A percentile compares a stretch with the other conserved stretches of the same genome.
Evolutionary conservation across 352 stramenopile genomes (phyloP).

Genomic region (Pythium plurisporium): DNA sequence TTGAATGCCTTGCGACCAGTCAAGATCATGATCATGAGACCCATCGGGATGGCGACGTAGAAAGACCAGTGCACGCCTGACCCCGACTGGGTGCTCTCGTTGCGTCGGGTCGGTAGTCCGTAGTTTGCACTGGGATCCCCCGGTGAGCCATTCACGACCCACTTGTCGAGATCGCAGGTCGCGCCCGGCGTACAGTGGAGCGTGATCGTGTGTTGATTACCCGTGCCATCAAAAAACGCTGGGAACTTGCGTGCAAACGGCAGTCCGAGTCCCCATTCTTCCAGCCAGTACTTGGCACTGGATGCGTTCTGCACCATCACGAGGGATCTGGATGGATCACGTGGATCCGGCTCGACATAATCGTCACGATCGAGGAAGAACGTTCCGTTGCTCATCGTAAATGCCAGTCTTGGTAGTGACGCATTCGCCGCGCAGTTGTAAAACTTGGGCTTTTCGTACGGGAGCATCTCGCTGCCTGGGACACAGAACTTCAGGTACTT

Average conservation of each 20-base stretch:
- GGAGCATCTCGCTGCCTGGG: not conserved
- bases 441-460: not conserved
- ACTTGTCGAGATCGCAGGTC: not conserved
- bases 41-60: too few species aligned
- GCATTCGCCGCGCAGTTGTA: not conserved
- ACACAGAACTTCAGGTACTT: not conserved
- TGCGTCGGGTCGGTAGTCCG: too few species aligned
- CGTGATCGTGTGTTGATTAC: not conserved
- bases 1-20: not conserved
- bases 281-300: not conserved
- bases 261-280: not conserved
- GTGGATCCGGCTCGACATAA: not conserved
- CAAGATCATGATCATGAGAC: too few species aligned
- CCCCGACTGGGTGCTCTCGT: too few species aligned
- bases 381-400: slow-evolving; percentile 1
- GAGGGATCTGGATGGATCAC: not conserved
- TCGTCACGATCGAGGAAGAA: slow-evolving; percentile 1
- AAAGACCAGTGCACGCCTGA: too few species aligned
- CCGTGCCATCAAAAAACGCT: slow-evolving; percentile 1
- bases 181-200: not conserved
- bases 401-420: not conserved
- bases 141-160: not conserved
- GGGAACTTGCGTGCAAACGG: slow-evolving; percentile 8
- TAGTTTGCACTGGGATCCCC: too few species aligned
- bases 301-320: slow-evolving; percentile 5